Conservation (phyloP, 352 stramenopile genomes). For the Phytophthora pisi region DNA sequence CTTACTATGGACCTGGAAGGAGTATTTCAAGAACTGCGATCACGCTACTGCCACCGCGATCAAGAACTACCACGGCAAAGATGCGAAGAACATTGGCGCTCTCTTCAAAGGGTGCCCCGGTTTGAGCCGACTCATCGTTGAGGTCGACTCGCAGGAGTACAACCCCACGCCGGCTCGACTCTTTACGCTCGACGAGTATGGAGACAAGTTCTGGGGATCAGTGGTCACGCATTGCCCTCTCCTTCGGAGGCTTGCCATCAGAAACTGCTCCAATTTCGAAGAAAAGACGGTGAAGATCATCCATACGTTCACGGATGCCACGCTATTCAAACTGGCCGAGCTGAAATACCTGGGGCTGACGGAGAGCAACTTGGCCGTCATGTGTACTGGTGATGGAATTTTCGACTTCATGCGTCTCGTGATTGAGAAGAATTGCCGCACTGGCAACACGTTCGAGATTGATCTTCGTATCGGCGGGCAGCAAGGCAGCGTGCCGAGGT, state of each 20-base stretch:
- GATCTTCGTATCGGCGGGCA: too few species aligned
- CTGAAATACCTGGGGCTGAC: too few species aligned
- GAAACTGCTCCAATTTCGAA: too few species aligned
- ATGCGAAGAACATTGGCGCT: conserved; percentile 16
- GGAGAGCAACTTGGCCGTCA: too few species aligned
- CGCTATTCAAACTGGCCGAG: too few species aligned
- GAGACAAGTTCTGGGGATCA: conserved; percentile 33
- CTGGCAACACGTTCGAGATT: too few species aligned
- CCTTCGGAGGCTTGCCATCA: conserved; percentile 19
- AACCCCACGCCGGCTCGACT: neutral
- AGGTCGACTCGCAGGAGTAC: conserved; percentile 38
- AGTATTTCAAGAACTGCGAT: conserved; percentile 25
- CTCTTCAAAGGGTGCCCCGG: conserved; percentile 31
- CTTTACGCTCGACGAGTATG: conserved; percentile 31
- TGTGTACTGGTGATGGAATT: too few species aligned
- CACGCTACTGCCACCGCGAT: neutral
- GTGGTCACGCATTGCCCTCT: conserved; percentile 23
- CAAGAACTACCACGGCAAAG: conserved; percentile 12
- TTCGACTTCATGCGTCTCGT: too few species aligned
- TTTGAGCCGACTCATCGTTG: conserved; percentile 28
- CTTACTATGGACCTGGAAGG: conserved; percentile 44
- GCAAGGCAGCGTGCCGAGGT: too few species aligned
- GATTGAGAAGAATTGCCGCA: too few species aligned
- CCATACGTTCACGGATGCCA: too few species aligned
- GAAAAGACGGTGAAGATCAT: too few species aligned